A percentile compares a stretch with the other conserved stretches of the same genome.
These are phyloP conservation scores for Gelatoporia subvermispora DNA, from an alignment of 768 basidiomycete genomes.

Conservation along the genomic window DNA sequence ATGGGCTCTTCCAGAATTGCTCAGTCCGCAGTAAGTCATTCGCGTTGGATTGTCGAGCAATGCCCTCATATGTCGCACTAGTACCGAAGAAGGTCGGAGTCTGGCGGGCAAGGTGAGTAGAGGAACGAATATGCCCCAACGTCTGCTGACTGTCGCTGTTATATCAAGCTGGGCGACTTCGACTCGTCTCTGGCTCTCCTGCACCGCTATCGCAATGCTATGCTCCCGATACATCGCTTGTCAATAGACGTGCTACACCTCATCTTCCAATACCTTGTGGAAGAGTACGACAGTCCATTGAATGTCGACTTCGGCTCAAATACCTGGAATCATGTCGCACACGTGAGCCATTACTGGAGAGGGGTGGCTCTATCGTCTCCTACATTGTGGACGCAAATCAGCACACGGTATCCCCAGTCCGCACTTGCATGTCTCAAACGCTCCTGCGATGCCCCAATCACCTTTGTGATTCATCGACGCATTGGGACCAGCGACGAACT, in stretches of 20 bases:
- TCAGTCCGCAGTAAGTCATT: slow-evolving; percentile 12
- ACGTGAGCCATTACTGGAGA: slow-evolving; percentile 24
- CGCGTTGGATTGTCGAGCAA: background rate
- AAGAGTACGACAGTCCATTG: slow-evolving; percentile 13
- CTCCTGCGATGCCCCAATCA: slow-evolving; percentile 21
- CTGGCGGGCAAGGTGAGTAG: slow-evolving; percentile 12
- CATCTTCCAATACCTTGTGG: slow-evolving; percentile 17
- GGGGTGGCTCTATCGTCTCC: slow-evolving; percentile 16
- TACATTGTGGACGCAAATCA: slow-evolving; percentile 21
- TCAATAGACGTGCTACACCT: slow-evolving; percentile 20
- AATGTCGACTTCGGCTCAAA: slow-evolving; percentile 15
- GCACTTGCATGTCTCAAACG: slow-evolving; percentile 20
- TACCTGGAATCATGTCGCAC: slow-evolving; percentile 16
- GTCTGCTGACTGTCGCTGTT: background rate
- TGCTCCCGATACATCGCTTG: slow-evolving; percentile 21
- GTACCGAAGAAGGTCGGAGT: background rate
- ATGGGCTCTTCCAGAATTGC: slow-evolving; percentile 23
- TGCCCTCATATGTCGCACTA: background rate
- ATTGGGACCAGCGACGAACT: slow-evolving; percentile 4
- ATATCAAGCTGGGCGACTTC: slow-evolving; percentile 14
- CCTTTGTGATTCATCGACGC: slow-evolving; percentile 13
- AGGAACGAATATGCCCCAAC: background rate
- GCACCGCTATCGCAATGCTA: slow-evolving; percentile 21
- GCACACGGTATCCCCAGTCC: slow-evolving; percentile 19
- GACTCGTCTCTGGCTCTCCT: slow-evolving; percentile 22